These are phyloP conservation scores for Balamuthia mandrillaris DNA, from an alignment of 208 protist genomes.

Conservation along the genomic window DNA sequence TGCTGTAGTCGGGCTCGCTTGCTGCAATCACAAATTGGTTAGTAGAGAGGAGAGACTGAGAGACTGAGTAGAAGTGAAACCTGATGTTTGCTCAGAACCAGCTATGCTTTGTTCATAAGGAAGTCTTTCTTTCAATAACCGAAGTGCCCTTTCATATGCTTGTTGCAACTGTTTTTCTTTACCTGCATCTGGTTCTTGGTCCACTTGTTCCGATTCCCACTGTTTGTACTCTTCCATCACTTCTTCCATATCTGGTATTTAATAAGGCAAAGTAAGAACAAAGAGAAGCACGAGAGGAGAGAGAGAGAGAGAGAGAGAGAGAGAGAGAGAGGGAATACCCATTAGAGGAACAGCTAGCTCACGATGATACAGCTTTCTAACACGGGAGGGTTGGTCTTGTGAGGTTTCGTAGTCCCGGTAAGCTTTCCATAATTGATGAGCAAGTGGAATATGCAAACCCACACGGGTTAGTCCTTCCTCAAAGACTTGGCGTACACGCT, in stretches of 20 bases:
- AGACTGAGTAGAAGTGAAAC: neutral
- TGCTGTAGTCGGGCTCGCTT: constrained; percentile 6
- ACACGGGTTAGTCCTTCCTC: neutral
- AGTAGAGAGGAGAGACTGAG: neutral
- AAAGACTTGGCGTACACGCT: neutral
- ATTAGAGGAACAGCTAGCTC: constrained; percentile 9
- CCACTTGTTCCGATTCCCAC: neutral
- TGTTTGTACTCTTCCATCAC: neutral
- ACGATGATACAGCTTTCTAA: neutral
- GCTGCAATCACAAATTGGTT: neutral
- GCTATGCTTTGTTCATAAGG: neutral
- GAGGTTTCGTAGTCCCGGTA: neutral
- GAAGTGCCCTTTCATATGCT: neutral
- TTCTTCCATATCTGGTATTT: neutral
- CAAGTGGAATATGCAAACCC: neutral
- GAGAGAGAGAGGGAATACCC: constrained; percentile 1
- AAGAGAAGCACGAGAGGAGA: too few species aligned
- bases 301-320: too few species aligned
- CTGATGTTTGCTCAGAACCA: neutral
- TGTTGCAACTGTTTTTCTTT: neutral
- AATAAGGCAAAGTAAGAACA: neutral
- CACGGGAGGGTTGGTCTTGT: neutral
- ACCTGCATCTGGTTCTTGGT: neutral
- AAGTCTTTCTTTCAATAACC: neutral
- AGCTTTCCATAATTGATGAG: neutral